Evolutionary conservation across 345 rosid species (phyloP).

Genomic region (Salix koriyanagi): DNA sequence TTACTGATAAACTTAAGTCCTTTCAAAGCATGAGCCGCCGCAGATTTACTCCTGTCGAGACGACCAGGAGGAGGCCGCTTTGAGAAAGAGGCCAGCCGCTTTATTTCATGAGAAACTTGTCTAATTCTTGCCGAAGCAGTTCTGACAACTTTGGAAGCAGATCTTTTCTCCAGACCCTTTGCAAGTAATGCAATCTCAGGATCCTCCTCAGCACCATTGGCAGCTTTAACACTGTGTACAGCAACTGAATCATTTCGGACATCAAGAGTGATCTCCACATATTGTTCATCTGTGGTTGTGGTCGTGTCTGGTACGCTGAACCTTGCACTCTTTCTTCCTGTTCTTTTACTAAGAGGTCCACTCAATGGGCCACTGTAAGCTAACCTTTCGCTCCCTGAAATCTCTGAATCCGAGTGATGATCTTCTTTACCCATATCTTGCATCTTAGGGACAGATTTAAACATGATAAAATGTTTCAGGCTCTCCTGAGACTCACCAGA

Average conservation of each 20-base stretch:
- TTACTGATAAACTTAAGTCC: conserved; percentile 78
- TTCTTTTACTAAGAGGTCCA: conserved; percentile 49
- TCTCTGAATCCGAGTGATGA: conserved; percentile 42
- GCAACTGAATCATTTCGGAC: conserved; percentile 24
- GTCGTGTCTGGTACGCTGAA: conserved; percentile 30
- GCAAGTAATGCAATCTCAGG: conserved; percentile 43
- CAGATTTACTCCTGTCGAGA: conserved; percentile 63
- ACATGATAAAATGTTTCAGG: not conserved
- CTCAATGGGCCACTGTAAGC: conserved; percentile 44
- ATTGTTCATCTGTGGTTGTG: conserved; percentile 25
- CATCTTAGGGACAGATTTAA: not conserved
- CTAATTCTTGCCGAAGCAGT: conserved; percentile 46
- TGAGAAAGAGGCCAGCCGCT: conserved; percentile 48
- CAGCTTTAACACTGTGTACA: conserved; percentile 31
- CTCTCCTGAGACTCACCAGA: not conserved
- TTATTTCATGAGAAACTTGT: conserved; percentile 64
- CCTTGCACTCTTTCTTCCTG: conserved; percentile 34
- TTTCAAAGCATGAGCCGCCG: conserved; percentile 56
- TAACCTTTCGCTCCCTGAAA: conserved; percentile 19
- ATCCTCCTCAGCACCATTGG: conserved; percentile 35
- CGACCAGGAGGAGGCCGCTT: conserved; percentile 36
- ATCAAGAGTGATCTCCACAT: conserved; percentile 33
- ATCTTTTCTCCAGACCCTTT: conserved; percentile 46
- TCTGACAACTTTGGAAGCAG: conserved; percentile 33
- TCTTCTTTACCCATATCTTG: conserved; percentile 29